Evolutionary conservation across 129 eudicot species (phyloP).

Genomic region (Oenanthe sinensis): DNA sequence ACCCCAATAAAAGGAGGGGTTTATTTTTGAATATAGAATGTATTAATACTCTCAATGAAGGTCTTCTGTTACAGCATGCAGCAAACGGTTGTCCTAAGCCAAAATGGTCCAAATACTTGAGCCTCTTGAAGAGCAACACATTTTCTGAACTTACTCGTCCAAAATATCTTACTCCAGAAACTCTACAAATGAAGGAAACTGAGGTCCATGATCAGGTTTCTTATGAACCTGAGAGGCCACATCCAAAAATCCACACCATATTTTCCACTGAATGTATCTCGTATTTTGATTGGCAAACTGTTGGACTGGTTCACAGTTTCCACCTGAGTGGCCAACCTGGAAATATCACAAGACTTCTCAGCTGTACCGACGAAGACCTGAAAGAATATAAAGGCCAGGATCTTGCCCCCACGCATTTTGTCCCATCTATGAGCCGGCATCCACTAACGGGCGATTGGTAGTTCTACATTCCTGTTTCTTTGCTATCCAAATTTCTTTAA

Average conservation of each 20-base stretch:
- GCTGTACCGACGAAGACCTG: constrained; percentile 90
- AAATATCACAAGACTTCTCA: constrained; percentile 75
- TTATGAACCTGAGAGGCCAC: constrained; percentile 32
- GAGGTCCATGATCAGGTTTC: constrained; percentile 23
- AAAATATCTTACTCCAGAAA: constrained; percentile 50
- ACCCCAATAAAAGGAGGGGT: constrained; percentile 57
- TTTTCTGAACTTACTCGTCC: constrained; percentile 66
- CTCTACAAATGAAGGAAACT: constrained; percentile 42
- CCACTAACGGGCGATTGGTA: constrained; percentile 94
- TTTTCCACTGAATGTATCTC: constrained; percentile 86
- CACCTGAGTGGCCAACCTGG: constrained; percentile 90
- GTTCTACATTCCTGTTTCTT: constrained; percentile 6
- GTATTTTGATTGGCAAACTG: constrained; percentile 98
- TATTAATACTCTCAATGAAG: constrained; percentile 79
- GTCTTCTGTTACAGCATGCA: constrained; percentile 63
- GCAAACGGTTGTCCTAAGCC: constrained; percentile 76
- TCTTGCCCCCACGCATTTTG: constrained; percentile 92
- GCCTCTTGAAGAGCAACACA: constrained; percentile 77
- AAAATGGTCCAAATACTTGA: constrained; percentile 79
- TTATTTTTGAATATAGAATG: constrained; percentile 70
- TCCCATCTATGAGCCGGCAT: constrained; percentile 94
- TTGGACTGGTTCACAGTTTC: constrained; percentile 90
- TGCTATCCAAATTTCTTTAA: not conserved
- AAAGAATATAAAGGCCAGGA: constrained; percentile 78
- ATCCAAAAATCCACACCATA: constrained; percentile 79